These are phyloP conservation scores for Leishmania major DNA, from an alignment of 208 protist genomes.

Conservation along the genomic window DNA sequence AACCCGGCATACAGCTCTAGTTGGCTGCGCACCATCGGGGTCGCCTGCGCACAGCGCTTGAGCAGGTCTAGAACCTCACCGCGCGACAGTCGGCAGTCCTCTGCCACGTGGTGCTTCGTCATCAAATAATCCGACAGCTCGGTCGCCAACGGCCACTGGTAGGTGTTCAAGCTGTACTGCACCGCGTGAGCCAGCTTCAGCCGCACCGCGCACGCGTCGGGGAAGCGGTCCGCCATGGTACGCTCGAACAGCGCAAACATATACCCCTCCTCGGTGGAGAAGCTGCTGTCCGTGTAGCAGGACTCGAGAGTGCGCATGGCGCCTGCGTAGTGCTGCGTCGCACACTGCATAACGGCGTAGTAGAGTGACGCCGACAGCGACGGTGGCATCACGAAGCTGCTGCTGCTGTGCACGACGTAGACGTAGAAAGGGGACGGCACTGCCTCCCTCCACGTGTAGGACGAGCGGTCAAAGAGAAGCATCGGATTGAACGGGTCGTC, in stretches of 20 bases:
- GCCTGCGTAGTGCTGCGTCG: constrained; percentile 82
- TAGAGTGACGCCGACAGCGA: constrained; percentile 93
- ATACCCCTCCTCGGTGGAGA: constrained; percentile 66
- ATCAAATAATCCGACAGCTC: constrained; percentile 83
- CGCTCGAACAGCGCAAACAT: constrained; percentile 69
- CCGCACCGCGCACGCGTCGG: constrained; percentile 86
- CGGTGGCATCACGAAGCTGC: constrained; percentile 85
- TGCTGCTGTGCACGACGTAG: constrained; percentile 87
- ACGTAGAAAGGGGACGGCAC: constrained; percentile 90
- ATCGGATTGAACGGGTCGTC: constrained; percentile 60
- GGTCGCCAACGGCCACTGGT: constrained; percentile 64
- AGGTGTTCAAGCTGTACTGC: constrained; percentile 72
- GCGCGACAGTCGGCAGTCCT: constrained; percentile 63
- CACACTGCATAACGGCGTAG: constrained; percentile 90
- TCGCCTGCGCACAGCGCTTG: constrained; percentile 50
- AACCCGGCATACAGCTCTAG: constrained; percentile 52
- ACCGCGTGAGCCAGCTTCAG: constrained; percentile 89
- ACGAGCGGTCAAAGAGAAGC: constrained; percentile 75
- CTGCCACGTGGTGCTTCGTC: constrained; percentile 85
- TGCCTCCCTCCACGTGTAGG: constrained; percentile 70
- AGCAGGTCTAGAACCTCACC: constrained; percentile 64
- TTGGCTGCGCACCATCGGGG: constrained; percentile 57
- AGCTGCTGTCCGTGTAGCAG: constrained; percentile 71
- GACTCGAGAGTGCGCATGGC: constrained; percentile 83
- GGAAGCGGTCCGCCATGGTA: constrained; percentile 64